Evolutionary conservation across 495 filamentous ascomycete genomes (phyloP), one percentile per base, ranked within the genome.

Genomic region (Gamarada debralockiae): DNA sequence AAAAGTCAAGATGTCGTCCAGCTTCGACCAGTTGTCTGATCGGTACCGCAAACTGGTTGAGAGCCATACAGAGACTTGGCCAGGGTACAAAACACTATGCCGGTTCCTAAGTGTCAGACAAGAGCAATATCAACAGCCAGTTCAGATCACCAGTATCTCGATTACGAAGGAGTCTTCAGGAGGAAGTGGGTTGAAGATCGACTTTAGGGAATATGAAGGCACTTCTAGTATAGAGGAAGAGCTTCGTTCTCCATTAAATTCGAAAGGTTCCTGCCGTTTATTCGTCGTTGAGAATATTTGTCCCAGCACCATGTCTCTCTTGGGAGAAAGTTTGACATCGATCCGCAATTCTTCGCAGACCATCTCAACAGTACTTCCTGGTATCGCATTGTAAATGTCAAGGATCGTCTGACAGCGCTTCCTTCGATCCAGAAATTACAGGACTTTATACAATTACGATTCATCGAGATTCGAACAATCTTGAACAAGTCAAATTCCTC

Each of bases 321-420:
- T 14, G 39, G 49, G 24, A 29, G 21, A n/a, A 22, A 7, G 9
- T 52, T 29, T 34, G 39, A 52, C 25, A 52, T 52, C 18, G 49
- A 52, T 36, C 49, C 49, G 3, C 49, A 52, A 15, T 52, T 52
- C 24, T 52, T 52, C 22, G 49, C 25, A 15, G 39, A 52, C 17
- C 49, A 52, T 17, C n/a, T 52, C 14, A 52, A 52, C 31, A 52
- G 29, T 43, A 23, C 27, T 13, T 27, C 49, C 17, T 52, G 49
- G 49, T 52, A 52, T 15, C 49, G 39, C 5, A 52, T 52, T 33
- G 38, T 14, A 13, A 43, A 43, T 31, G 38, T 52, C 7, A n/a
- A 18, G 22, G 24, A 52, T 18, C 21, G 49, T 20, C 25, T 52
- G 22, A 21, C 37, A 14, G 37, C 49, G 3, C 49, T 52, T 9